Evolutionary conservation across 1,139 yeast genomes (phyloP).

Genomic region (Lodderomyces pseudojiufengensis): DNA sequence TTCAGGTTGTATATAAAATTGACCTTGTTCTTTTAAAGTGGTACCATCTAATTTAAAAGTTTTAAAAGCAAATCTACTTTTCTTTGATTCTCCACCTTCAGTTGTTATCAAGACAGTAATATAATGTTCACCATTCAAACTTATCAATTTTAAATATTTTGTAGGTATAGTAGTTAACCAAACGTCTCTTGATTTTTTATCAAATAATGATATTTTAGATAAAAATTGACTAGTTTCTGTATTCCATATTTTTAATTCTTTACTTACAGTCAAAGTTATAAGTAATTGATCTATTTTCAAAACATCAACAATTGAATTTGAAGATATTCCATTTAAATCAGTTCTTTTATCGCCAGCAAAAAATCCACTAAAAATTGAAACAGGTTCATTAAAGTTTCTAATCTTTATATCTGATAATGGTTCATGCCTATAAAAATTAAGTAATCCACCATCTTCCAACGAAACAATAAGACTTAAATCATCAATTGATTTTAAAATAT

Average conservation of each 20-base stretch:
- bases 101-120: slow-evolving; percentile 15
- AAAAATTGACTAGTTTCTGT: slow-evolving; percentile 30
- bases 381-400: slow-evolving; percentile 47
- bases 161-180: slow-evolving; percentile 35
- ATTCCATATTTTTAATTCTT: slow-evolving; percentile 56
- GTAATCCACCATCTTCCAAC: slow-evolving; percentile 67
- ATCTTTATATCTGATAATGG: slow-evolving; percentile 45
- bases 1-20: slow-evolving; percentile 23
- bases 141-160: slow-evolving; percentile 25
- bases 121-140: slow-evolving; percentile 12
- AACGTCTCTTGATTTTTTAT: slow-evolving; percentile 12
- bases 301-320: slow-evolving; percentile 32
- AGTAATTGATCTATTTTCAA: slow-evolving; percentile 15
- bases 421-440: slow-evolving; percentile 44
- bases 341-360: slow-evolving; percentile 17
- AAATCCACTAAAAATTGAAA: slow-evolving; percentile 40
- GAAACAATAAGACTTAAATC: slow-evolving; percentile 47
- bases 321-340: slow-evolving; percentile 27
- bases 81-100: slow-evolving; percentile 11
- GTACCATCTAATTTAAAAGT: slow-evolving; percentile 11
- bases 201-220: slow-evolving; percentile 14
- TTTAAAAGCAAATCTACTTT: slow-evolving; percentile 24
- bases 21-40: slow-evolving; percentile 24
- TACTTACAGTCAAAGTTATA: slow-evolving; percentile 41
- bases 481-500: slow-evolving; percentile 47